phyloP scores from a whole-genome alignment of 2,329 filamentous ascomycete genomes.

The Paracamarosporium sp. region DNA sequence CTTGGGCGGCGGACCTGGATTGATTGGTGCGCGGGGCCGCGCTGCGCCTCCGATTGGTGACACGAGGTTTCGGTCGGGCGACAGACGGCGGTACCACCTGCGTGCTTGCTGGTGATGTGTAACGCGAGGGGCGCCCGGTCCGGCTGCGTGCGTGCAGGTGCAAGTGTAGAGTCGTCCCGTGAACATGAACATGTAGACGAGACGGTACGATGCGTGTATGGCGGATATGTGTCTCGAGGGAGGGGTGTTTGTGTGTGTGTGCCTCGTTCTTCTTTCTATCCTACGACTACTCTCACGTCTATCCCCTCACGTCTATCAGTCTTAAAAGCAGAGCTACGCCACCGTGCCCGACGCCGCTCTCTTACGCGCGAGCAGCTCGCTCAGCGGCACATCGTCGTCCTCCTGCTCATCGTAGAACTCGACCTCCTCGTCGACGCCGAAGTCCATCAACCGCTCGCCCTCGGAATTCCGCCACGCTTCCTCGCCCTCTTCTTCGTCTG shows the following conservation, averaged over 20 bases:
- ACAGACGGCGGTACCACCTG: slow-evolving; percentile 4
- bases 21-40: slow-evolving; percentile 3
- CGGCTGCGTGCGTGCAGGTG: background rate
- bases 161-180: no score
- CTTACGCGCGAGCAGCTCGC: slow-evolving; percentile 62
- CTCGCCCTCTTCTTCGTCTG: slow-evolving; percentile 53
- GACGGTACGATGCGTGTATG: no score
- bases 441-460: slow-evolving; percentile 76
- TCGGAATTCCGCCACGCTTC: slow-evolving; percentile 76
- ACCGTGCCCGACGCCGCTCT: slow-evolving; percentile 11
- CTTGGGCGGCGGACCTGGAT: background rate
- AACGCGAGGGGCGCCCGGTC: background rate
- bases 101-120: slow-evolving; percentile 7
- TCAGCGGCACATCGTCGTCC: slow-evolving; percentile 75
- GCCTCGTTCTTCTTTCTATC: background rate
- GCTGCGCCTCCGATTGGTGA: background rate
- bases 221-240: no score
- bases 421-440: slow-evolving; percentile 78
- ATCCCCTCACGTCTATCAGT: background rate
- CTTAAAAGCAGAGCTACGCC: no score
- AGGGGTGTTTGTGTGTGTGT: no score
- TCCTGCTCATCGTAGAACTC: slow-evolving; percentile 71
- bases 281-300: background rate
- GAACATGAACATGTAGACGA: no score
- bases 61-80: background rate